Evolutionary conservation across 805 yeast species (phyloP), one percentile per base, ranked within the genome.

Genomic region (Candida yuanshanica): DNA sequence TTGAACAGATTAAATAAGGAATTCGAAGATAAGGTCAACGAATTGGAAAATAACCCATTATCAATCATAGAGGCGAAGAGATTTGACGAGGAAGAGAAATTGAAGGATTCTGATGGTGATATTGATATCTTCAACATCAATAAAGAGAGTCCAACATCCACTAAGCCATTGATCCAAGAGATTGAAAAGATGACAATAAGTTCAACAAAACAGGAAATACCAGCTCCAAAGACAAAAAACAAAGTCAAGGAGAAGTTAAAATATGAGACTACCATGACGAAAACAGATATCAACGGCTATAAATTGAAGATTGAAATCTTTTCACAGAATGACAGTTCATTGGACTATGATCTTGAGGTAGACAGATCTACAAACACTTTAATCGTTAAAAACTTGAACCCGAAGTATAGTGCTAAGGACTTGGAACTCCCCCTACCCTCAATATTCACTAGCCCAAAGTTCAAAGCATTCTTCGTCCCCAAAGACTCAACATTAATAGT

Each of bases 91-190:
- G 60, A 57, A 26, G 61, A 59, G 22, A 42, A 43, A 10, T 20
- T 21, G 37, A 37, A 21, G 45, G 57, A 50, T 5, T 58, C 46
- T 9, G 42, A 37, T 4, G 44, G 39, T n/a, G 41, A 48, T 5
- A 50, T 67, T 16, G 52, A 49, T 29, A 46, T 51, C 4, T 46
- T 44, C 26, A 44, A 41, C 12, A 22, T 42, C 40, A 22, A 45
- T 39, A 11, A 44, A 20, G 11, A 26, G 3, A 13, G 14, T 12
- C 6, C 43, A 5, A 10, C 39, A 1, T 26, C 39, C 1, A 46
- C 50, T 7, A 70, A 61, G 39, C 78, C 77, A 7, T 51, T 80
- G 42, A 80, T 81, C 33, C 71, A 78, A 53, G 87, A 79, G 45
- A 68, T 81, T 12, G 64, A 61, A 17, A 68, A 58, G 7, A 60